phyloP scores from a whole-genome alignment of 208 protist genomes.

The Crithidia brevicula region DNA sequence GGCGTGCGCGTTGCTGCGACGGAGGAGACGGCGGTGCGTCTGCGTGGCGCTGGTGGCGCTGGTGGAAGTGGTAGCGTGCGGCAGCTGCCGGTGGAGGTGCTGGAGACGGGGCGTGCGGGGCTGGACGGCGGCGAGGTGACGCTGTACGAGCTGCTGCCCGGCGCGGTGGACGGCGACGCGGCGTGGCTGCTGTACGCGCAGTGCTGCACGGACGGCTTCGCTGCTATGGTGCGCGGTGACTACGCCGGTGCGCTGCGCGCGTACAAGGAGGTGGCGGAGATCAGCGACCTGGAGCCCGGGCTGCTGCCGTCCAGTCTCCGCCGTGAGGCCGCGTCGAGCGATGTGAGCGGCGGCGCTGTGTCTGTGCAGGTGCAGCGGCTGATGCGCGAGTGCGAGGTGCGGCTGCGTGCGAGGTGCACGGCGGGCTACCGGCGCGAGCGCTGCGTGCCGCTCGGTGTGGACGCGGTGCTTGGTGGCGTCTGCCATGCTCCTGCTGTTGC shows the following conservation, averaged over 20 bases:
- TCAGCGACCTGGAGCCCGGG: conserved; percentile 24
- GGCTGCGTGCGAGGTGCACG: conserved; percentile 10
- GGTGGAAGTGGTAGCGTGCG: conserved; percentile 14
- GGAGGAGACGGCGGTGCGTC: conserved; percentile 46
- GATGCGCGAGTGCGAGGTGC: conserved; percentile 22
- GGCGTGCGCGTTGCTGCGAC: conserved; percentile 37
- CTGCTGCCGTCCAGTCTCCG: conserved; percentile 19
- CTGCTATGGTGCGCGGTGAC: conserved; percentile 44
- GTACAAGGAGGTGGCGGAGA: conserved; percentile 27
- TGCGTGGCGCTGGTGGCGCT: conserved; percentile 17
- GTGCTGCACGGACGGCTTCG: conserved; percentile 38
- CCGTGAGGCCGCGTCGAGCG: conserved; percentile 22
- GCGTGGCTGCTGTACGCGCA: conserved; percentile 35
- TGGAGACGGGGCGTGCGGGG: conserved; percentile 15
- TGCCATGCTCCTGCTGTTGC: neutral
- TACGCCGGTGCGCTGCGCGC: conserved; percentile 41
- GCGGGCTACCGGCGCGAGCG: neutral
- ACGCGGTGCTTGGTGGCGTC: neutral
- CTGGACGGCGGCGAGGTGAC: conserved; percentile 28
- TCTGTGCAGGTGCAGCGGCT: conserved; percentile 28
- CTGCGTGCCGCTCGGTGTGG: conserved; percentile 15
- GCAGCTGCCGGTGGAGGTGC: conserved; percentile 39
- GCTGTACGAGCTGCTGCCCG: conserved; percentile 38
- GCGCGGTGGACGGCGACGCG: conserved; percentile 16
- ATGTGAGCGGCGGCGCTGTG: conserved; percentile 11